Evolutionary conservation across 2,329 filamentous ascomycete genomes (phyloP), one percentile per base, ranked within the genome.

Genomic region (Aspergillus alliaceus): DNA sequence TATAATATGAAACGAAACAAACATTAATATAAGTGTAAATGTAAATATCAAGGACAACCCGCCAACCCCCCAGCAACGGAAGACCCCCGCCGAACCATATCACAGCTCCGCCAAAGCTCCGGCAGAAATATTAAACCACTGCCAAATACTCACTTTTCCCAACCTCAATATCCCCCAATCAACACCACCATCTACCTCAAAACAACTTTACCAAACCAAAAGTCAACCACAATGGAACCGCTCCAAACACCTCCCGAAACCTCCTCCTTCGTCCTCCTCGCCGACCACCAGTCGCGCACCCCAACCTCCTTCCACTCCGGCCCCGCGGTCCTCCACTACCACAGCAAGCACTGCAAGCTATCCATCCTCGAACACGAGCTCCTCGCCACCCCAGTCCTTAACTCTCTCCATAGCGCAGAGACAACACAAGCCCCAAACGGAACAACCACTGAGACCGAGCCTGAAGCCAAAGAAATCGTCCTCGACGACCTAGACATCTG

Each of bases 301-400:
- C 79, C 79, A 14, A 69, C 70, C 47, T 80, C 79, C 9, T 81
- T 81, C 71, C 75, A 79, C 67, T 67, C 69, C 51, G 77, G 77
- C 18, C 77, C 77, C 4, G 71, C 79, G 42, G 72, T 81, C 51
- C 74, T 81, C 15, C 72, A 81, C 71, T 77, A 80, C 65, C 74
- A 77, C 61, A 77, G 75, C 64, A 69, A 75, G 56, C 66, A 69
- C 64, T 78, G 77, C 65, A 79, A 78, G 57, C 64, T 81, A 8
- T 71, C 77, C 8, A 66, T 79, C 49, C 65, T 75, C 4, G 74
- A 78, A 54, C 66, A 67, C 39, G 78, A 80, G 34, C 65, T 79
- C 6, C 47, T 64, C 18, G 64, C 69, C 4, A 68, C 69, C 2
- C 69, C 77, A 2, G 65, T 66, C 3, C 64, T 80, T 40, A 69